Evolutionary conservation across 352 stramenopile genomes (phyloP).

Genomic region (Globisporangium megalacanthum): DNA sequence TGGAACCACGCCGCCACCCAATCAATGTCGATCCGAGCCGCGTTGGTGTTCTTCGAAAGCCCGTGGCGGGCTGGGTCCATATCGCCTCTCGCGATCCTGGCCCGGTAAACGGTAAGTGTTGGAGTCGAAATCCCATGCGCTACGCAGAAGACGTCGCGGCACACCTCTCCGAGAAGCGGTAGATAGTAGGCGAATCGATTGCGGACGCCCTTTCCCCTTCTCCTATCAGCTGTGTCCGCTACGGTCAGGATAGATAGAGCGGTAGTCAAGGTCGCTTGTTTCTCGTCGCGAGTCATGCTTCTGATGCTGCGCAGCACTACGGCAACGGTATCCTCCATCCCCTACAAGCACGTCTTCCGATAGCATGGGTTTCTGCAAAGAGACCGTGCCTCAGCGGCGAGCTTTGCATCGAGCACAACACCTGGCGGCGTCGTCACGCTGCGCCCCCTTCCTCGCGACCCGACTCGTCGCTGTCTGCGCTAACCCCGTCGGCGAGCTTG

Average conservation of each 20-base stretch:
- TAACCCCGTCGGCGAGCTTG: too few species aligned
- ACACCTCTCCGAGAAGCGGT: constrained; percentile 1
- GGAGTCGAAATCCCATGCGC: neutral
- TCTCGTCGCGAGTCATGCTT: neutral
- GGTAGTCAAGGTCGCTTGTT: neutral
- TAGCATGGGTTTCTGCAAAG: neutral
- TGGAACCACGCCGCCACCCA: neutral
- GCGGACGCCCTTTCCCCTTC: neutral
- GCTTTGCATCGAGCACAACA: too few species aligned
- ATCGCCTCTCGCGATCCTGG: neutral
- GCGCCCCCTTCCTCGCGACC: too few species aligned
- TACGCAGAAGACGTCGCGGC: neutral
- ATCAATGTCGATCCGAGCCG: neutral
- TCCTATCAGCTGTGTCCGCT: neutral
- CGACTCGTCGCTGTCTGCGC: too few species aligned
- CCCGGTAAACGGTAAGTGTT: neutral
- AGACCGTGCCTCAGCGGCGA: too few species aligned
- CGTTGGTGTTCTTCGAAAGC: neutral
- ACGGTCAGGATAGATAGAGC: neutral
- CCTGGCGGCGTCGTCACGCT: too few species aligned
- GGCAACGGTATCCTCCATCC: neutral
- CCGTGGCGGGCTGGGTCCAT: neutral
- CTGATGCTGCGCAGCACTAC: neutral
- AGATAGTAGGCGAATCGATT: neutral
- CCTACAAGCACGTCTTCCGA: neutral